Base-by-base conservation (phyloP, 2,329 filamentous ascomycete species). In the Colletotrichum tanaceti region DNA sequence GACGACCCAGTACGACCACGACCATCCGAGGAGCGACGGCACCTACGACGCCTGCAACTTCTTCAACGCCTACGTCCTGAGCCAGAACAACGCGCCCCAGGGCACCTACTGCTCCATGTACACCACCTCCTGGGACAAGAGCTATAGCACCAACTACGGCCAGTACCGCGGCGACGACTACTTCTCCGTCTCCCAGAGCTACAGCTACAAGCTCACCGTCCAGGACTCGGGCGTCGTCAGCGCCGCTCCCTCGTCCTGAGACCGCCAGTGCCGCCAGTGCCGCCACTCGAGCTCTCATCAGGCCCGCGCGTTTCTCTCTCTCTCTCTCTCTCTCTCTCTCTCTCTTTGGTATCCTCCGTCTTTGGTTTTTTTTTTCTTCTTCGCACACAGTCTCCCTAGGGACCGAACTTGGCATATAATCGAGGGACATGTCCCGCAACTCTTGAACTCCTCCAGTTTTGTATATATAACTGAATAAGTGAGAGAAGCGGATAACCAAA, bases 11-110 rank as follows among this genome's bases (percentile, higher is more conserved):
- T 68, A 68, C 43, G 54, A 68, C 49, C 32, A 22, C 41, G 35
- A 39, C 16, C 65, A 68, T 61, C 65, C 61, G 14, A 55, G 13
- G 7, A 11, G 13, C 18, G 65, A 68, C n/a, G 61, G 61, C 46
- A 59, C 54, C 20, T 68, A 68, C 49, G 61, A 68, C 16, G 54
- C 61, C 18, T 68, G 61, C 65, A 68, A 65, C 61, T 68, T 68
- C 65, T 49, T 68, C 54, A 68, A 65, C 53, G 16, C 65, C n/a
- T 68, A 54, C 47, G 49, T 68, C 16, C 39, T 68, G 10, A 65
- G 61, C 54, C 7, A 50, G 53, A 50, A 65, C 61, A 24, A 24
- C 43, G 3, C 2, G 1, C 65, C 65, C 3, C 47, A 65, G 41
- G 61, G 65, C 20, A 68, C 61, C 1, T 65, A 58, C 61, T 68